Conservation (phyloP, 257 asterid species). For the Penstemon barbatus region DNA sequence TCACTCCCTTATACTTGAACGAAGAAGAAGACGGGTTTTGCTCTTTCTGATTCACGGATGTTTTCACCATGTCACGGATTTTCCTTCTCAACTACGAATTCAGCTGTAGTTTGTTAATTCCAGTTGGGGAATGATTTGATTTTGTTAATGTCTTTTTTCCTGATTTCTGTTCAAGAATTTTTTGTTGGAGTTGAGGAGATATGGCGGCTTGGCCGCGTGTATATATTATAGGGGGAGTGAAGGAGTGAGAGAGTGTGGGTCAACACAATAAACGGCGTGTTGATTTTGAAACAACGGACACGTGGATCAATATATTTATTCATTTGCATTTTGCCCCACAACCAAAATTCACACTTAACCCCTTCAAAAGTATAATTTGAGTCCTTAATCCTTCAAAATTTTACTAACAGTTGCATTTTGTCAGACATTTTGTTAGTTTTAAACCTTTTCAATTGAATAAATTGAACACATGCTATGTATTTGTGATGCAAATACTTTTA, state of each 20-base stretch:
- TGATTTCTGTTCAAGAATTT: neutral
- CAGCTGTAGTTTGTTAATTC: neutral
- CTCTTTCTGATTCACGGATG: slow-evolving; percentile 22
- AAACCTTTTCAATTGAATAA: no score
- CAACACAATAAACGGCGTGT: slow-evolving; percentile 29
- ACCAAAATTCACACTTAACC: no score
- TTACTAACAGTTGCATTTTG: no score
- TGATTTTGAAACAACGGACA: slow-evolving; percentile 18
- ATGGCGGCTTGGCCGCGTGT: slow-evolving; percentile 54
- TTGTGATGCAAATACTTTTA: no score
- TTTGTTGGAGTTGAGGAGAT: slow-evolving; percentile 14
- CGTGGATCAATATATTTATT: slow-evolving; percentile 19
- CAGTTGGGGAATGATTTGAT: neutral
- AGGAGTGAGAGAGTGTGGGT: slow-evolving; percentile 36
- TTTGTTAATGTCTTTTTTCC: neutral
- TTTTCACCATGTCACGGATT: slow-evolving; percentile 48
- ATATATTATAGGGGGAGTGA: slow-evolving; percentile 28
- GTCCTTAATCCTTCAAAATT: no score
- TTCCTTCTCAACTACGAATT: neutral
- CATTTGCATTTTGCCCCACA: no score
- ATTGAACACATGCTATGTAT: no score
- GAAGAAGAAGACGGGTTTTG: slow-evolving; percentile 30
- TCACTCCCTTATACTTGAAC: slow-evolving; percentile 56
- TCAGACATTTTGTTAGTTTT: no score
- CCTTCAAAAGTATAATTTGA: neutral